A percentile compares a stretch with the other conserved stretches of the same genome.
phyloP scores from a whole-genome alignment of 768 basidiomycete species.

The Rhizopogon sp. region DNA sequence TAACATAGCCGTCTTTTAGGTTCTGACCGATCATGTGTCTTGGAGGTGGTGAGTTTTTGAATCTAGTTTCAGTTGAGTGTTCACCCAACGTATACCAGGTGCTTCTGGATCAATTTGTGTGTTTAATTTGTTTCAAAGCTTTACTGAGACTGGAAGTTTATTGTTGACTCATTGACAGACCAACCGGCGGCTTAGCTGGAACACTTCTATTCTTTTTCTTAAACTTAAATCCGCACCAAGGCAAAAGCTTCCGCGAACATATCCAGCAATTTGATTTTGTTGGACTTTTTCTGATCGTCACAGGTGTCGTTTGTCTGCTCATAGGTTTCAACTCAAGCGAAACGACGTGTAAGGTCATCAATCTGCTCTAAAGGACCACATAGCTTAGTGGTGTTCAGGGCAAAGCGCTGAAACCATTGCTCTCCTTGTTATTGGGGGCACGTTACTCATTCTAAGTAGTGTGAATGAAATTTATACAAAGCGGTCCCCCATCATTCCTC shows the following conservation, averaged over 20 bases:
- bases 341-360: constrained; percentile 21
- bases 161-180: constrained; percentile 15
- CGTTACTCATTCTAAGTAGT: constrained; percentile 22
- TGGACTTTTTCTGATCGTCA: constrained; percentile 30
- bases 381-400: constrained; percentile 18
- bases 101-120: constrained; percentile 32
- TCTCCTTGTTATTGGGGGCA: constrained; percentile 29
- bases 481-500: constrained; percentile 33
- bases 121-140: background rate
- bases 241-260: constrained; percentile 25
- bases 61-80: background rate
- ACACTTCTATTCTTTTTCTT: constrained; percentile 29
- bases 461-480: constrained; percentile 32
- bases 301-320: constrained; percentile 32
- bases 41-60: constrained; percentile 34
- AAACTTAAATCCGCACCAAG: constrained; percentile 29
- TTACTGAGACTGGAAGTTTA: background rate
- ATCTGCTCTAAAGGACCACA: background rate
- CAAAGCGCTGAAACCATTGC: constrained; percentile 27
- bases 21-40: constrained; percentile 28
- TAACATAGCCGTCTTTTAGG: constrained; percentile 10
- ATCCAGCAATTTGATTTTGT: constrained; percentile 33
- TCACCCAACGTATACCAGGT: constrained; percentile 17
- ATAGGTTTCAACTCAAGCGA: constrained; percentile 34
- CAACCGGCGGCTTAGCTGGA: constrained; percentile 30